A percentile compares a stretch with the other conserved stretches of the same genome.
phyloP scores from a whole-genome alignment of 2,329 filamentous ascomycete species.

The Plenodomus lindquistii region DNA sequence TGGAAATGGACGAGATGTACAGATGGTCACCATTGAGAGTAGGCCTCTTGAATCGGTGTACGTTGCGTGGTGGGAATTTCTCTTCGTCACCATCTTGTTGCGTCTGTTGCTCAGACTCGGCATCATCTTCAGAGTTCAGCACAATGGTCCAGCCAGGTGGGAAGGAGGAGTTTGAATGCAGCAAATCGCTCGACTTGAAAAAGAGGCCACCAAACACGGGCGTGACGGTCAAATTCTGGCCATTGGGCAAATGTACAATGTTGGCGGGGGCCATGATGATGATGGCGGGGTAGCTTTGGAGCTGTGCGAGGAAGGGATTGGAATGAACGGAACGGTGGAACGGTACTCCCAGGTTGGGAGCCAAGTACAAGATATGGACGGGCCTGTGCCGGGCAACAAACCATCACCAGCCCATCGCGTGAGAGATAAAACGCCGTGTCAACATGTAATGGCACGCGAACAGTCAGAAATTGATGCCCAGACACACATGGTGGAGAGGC shows the following conservation, averaged over 20 bases:
- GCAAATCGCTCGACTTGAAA: slow-evolving; percentile 82
- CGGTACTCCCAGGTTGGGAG: slow-evolving; percentile 1
- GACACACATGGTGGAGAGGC: slow-evolving; percentile 4
- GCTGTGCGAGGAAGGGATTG: slow-evolving; percentile 4
- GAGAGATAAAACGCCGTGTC: slow-evolving; percentile 11
- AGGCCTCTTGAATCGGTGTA: slow-evolving; percentile 71
- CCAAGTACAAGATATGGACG: slow-evolving; percentile 3
- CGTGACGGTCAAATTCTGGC: slow-evolving; percentile 77
- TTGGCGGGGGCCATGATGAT: slow-evolving; percentile 47
- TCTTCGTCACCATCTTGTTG: slow-evolving; percentile 37
- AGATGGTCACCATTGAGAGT: slow-evolving; percentile 79
- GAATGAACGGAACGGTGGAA: too few species aligned
- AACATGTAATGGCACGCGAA: slow-evolving; percentile 17
- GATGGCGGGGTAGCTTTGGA: slow-evolving; percentile 30
- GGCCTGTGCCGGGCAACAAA: slow-evolving; percentile 2
- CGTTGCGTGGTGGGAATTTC: slow-evolving; percentile 43
- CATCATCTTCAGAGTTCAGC: slow-evolving; percentile 67
- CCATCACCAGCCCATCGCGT: slow-evolving; percentile 23
- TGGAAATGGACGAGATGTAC: slow-evolving; percentile 90
- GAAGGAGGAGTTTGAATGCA: slow-evolving; percentile 66
- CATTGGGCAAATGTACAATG: slow-evolving; percentile 78
- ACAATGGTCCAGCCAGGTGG: slow-evolving; percentile 90
- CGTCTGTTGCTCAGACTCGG: slow-evolving; percentile 28
- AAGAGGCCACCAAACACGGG: slow-evolving; percentile 90
- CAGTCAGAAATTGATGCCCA: slow-evolving; percentile 20